These are phyloP conservation scores for Periconia macrospinosa DNA, from an alignment of 2,329 filamentous ascomycete genomes.

Conservation along the genomic window DNA sequence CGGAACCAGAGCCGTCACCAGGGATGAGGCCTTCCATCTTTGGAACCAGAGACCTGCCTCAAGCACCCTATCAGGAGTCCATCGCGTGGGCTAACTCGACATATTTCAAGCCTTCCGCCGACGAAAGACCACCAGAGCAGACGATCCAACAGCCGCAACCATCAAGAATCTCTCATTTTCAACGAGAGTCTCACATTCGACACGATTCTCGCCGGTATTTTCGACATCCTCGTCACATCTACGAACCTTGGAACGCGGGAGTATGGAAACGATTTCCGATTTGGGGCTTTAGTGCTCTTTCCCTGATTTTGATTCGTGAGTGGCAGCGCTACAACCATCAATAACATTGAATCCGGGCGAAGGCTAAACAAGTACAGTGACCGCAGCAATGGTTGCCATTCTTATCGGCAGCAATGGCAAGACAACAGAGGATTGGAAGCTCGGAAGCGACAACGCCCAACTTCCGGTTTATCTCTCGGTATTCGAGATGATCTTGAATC, in stretches of 20 bases:
- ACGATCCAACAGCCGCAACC: neutral
- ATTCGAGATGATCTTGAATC: slow-evolving; percentile 21
- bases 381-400: slow-evolving; percentile 20
- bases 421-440: slow-evolving; percentile 14
- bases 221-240: slow-evolving; percentile 20
- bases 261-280: slow-evolving; percentile 21
- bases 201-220: slow-evolving; percentile 14
- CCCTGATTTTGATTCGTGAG: slow-evolving; percentile 13
- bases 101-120: neutral
- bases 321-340: neutral
- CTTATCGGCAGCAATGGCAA: slow-evolving; percentile 19
- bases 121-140: neutral
- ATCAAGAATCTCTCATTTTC: neutral
- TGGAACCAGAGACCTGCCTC: neutral
- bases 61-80: slow-evolving; percentile 10
- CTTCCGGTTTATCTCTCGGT: slow-evolving; percentile 24
- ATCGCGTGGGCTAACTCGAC: slow-evolving; percentile 13
- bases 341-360: neutral
- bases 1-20: neutral
- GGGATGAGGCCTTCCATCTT: slow-evolving; percentile 7
- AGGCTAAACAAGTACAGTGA: slow-evolving; percentile 7
- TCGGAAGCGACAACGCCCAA: slow-evolving; percentile 18
- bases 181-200: neutral
- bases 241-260: slow-evolving; percentile 21
- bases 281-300: slow-evolving; percentile 19